Base-by-base conservation (phyloP, 1,284 basidiomycete species). In the Trichosporon coremiiforme region DNA sequence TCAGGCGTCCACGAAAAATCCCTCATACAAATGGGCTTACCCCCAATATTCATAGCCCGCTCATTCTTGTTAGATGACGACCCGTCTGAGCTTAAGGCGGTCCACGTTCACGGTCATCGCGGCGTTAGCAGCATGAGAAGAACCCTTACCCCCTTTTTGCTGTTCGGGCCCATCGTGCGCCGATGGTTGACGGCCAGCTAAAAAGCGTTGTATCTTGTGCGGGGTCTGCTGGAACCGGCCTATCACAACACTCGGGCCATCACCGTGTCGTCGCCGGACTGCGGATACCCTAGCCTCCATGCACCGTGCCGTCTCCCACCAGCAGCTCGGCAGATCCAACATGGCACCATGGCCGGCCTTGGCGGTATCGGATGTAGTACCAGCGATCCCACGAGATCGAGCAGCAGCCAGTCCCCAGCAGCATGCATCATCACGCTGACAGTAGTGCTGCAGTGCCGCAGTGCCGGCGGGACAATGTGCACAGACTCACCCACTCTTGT, bases 1-100 rank as follows among this genome's bases (percentile, higher is more conserved):
- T 53, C 47, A 53, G 8, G 47, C 47, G 20, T 53, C 47, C 47
- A 53, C 47, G 45, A 22, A 53, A 53, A 53, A 53, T 53, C 47
- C 47, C 47, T 22, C 47, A 53, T 53, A 22, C 20, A 22, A 17
- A 20, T 17, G 13, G 4, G 7, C 41, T 15, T 1, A 17, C 3
- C 4, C 20, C 47, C 47, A 8, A 17, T 53, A 17, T 45, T 45
- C 41, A 45, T 15, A 7, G 7, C 41, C 15, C 10, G 6, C 8
- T 47, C 45, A 22, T 20, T 22, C 17, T 22, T 20, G 9, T 20
- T 1, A 53, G 20, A 22, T 53, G 47, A 53, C 45, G 45, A 47
- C 45, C 45, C 33, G 3, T 15, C 45, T 15, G 45, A 53, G 47
- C 47, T 53, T 53, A 53, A 22, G 20, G 47, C 47, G 47, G 20